Percentiles rank a stretch among this genome's conserved stretches.
Evolutionary conservation across 208 protist genomes (phyloP).

Genomic region (Leishmania tropica): DNA sequence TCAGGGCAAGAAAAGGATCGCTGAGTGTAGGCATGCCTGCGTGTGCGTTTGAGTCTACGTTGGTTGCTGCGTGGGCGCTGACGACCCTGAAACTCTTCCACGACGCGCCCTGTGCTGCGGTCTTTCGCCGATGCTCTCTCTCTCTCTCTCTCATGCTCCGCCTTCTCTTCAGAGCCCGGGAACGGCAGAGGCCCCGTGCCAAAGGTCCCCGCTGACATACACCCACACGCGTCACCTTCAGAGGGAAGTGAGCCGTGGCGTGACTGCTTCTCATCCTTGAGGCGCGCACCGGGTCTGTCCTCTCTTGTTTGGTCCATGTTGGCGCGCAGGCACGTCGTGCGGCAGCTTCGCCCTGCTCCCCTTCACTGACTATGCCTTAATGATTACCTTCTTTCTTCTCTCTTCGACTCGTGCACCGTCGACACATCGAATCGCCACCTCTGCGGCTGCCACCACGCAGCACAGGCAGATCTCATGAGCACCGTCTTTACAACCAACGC

Average conservation of each 20-base stretch:
- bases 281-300: background rate
- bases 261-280: background rate
- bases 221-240: background rate
- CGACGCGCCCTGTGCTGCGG: background rate
- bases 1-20: background rate
- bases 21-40: background rate
- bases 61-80: background rate
- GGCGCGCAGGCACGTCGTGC: background rate
- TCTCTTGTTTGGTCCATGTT: background rate
- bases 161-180: background rate
- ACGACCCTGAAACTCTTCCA: background rate
- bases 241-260: background rate
- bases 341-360: background rate
- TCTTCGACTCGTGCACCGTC: background rate
- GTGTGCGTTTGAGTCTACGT: background rate
- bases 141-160: background rate
- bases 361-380: background rate
- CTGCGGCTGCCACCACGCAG: background rate
- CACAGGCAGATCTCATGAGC: conserved; percentile 12
- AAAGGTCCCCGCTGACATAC: background rate
- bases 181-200: background rate
- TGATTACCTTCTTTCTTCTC: background rate
- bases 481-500: conserved; percentile 8
- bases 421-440: background rate
- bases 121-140: background rate